Evolutionary conservation across 2,329 filamentous ascomycete genomes (phyloP), one percentile per base, ranked within the genome.

Genomic region (Acrocalymma vagum): DNA sequence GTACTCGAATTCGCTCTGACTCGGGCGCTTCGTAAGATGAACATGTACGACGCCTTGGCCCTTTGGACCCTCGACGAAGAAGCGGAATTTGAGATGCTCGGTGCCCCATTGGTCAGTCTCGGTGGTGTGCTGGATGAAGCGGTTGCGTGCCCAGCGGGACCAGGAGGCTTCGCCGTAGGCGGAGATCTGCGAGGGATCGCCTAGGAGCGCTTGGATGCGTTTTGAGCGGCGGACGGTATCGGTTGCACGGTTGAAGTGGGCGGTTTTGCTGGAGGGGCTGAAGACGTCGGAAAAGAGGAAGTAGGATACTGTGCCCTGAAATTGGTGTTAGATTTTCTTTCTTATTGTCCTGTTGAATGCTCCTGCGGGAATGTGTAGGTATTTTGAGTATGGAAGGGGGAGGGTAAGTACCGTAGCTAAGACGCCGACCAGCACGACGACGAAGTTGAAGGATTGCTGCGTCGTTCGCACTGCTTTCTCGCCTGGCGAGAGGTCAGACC

Each of bases 381-480:
- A 18, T 23, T 15, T 21, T 24, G 29, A 11, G 5, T 22, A 28
- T 14, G 1, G 7, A 10, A 20, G 26, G 27, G 11, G 7, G 1
- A 16, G 37, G 25, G 8, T 20, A 24, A 79, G 48, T 77, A 90
- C 88, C 23, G 92, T 96, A 56, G 93, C 76, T 22, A 84, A 79
- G 9, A 92, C 72, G 17, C 93, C 93, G 6, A 86, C 76, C 2
- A 90, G 55, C 7, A 96, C 83, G 48, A 96, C 72, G 53, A 86
- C 79, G 53, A 96, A 84, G 71, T 97, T 96, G 75, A 95, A 87
- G 11, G 86, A 88, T 70, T 96, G 93, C 70, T 96, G 92, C 1
- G 90, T 93, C 7, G 90, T 88, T 25, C 93, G 82, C 16, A 87
- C 87, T 3, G 85, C 84, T 70, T 96, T 96, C 67, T 96, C 93